Conservation (phyloP, 1,139 yeast genomes). For the Geotrichum reessii region DNA sequence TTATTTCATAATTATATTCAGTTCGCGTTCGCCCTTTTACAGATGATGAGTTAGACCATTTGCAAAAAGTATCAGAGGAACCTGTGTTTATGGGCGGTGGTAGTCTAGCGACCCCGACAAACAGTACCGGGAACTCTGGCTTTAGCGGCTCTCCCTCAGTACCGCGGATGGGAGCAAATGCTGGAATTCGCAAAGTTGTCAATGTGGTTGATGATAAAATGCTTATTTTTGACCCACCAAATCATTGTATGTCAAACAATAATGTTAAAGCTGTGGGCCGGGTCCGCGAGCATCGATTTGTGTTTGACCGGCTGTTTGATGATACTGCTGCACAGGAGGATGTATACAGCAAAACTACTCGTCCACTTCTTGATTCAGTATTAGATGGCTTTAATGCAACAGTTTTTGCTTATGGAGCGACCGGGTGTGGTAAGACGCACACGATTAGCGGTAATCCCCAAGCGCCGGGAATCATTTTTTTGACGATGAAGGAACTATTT, state of each 20-base stretch:
- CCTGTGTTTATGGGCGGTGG: constrained; percentile 55
- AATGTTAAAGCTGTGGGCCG: constrained; percentile 36
- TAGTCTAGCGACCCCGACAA: constrained; percentile 33
- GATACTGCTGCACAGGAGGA: constrained; percentile 57
- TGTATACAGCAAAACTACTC: constrained; percentile 61
- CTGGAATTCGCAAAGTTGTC: constrained; percentile 55
- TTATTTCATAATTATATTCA: constrained; percentile 9
- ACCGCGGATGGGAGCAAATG: constrained; percentile 38
- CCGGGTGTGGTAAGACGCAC: constrained; percentile 97
- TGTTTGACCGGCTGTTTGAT: constrained; percentile 76
- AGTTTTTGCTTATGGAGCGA: constrained; percentile 94
- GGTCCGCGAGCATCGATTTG: constrained; percentile 70
- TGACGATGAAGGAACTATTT: constrained; percentile 74
- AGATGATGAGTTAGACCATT: constrained; percentile 45
- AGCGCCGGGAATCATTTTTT: constrained; percentile 74
- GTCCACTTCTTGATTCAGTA: constrained; percentile 66
- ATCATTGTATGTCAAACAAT: constrained; percentile 37
- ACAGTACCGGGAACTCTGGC: constrained; percentile 24
- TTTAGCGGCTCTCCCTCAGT: constrained; percentile 9
- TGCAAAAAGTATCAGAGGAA: constrained; percentile 32
- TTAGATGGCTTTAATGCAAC: constrained; percentile 86
- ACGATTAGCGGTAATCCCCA: constrained; percentile 74
- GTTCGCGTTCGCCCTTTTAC: constrained; percentile 80
- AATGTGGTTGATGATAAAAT: constrained; percentile 83
- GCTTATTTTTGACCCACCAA: constrained; percentile 84